Base-by-base conservation (phyloP, 345 rosid species). In the Isatis tinctoria region DNA sequence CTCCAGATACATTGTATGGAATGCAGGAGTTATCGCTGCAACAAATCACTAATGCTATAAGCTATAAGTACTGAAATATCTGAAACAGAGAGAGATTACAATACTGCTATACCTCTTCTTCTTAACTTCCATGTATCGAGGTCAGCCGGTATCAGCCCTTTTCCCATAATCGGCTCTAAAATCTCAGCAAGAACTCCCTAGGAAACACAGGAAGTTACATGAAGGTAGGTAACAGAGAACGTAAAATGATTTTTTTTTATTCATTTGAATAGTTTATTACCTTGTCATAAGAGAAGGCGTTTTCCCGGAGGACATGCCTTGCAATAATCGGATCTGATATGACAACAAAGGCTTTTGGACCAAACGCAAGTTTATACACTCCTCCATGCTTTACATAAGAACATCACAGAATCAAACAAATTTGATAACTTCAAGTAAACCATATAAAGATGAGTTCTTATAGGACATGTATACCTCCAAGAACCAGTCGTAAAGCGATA, bases 141-240 rank as follows among this genome's bases (percentile, higher is more conserved):
- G 60, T 94, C 96, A 33, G 98, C 98, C 45, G 98, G 98, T 78
- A 94, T 89, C 76, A 94, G 88, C 74, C 98, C 98, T 80, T 91
- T 94, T 3, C 97, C 98, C 98, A 94, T 94, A 80, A 91, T 91
- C 4, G 98, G 97, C 78, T 91, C 98, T 39, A 91, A 84, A 72
- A 94, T 94, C 79, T 94, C 97, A 77, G 98, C 96, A 81, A 94
- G 97, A 83, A 94, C 89, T 72, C 98, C 98, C 96, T 94, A 67
- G 13, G 60, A 26, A 80, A 62, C 65, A 58, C 3, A 40, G 24
- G 17, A 78, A 45, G 28, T 43, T 14, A 41, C 27, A 16, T 11
- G 8, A 60, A 5, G 18, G 1, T 20, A 5, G 18, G 1, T 20
- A n/a, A 10, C 14, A 2, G 20, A 17, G 40, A 58, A 24, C 39